Evolutionary conservation across 495 filamentous ascomycete genomes (phyloP), one percentile per base, ranked within the genome.

Genomic region (Paragyromitra xinjiangensis): DNA sequence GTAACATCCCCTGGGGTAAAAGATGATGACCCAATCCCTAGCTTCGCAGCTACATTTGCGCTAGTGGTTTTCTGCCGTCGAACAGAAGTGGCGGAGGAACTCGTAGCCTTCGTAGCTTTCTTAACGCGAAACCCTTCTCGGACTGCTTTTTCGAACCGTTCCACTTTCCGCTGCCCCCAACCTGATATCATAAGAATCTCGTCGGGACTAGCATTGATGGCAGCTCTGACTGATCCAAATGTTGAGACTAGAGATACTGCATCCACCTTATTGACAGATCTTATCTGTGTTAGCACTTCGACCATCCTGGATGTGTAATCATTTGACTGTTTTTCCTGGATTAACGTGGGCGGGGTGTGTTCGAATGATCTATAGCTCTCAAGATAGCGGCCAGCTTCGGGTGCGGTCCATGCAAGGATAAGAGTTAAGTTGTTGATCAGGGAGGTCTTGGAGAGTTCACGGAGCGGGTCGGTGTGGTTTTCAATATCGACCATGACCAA

Each of bases 111-210:
- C 79, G 71, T 65, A 77, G 81, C 63, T 79, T 69, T 59, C 73
- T 90, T 91, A 9, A 92, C 89, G 75, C 92, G 84, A 79, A 98
- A 98, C 6, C 92, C 92, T 84, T 96, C 94, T 64, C 92, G 86
- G 6, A 98, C 93, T 3, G 90, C 90, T 64, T 84, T 87, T 80
- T 89, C 92, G 93, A 95, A 98, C 67, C 88, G 87, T 80, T 90
- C 89, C 6, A 97, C 93, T 83, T 98, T 99, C 85, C 92, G 95
- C 85, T 97, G 93, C 19, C 95, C 95, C 94, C 94, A 98, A 9
- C 95, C 95, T 6, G 91, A 88, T 37, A 99, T 89, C 53, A 92
- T 83, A 37, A 89, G 87, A 56, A 98, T 86, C 83, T 96, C 92
- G 79, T 99, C 96, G 0, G 92, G 90, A 12, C 89, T 87, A 14